Base-by-base conservation (phyloP, 306 rosid genomes). In the Herpetospermum pedunculosum region DNA sequence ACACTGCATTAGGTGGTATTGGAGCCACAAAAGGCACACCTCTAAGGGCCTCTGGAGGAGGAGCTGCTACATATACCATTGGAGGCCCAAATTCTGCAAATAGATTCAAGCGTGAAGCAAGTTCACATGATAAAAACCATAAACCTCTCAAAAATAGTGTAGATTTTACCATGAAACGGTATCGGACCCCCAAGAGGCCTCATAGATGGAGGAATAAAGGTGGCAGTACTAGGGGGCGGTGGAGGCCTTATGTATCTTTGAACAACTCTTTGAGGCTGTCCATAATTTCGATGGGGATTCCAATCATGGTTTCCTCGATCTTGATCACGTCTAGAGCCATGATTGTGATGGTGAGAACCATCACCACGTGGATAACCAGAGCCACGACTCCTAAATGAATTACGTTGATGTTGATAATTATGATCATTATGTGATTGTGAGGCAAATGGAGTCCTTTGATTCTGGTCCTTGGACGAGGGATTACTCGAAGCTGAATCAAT, bases 301-400 rank as follows among this genome's bases (percentile, higher is more conserved):
- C 96, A 90, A 26, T 93, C 89, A 70, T 87, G 92, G 78, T 83
- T 84, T 37, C 90, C 90, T 0, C 89, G 92, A 52, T 85, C 97
- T 13, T 89, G 97, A 75, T 91, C 90, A 2, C 96, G 93, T 84
- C 96, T 87, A 62, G 73, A 72, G 21, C 88, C 87, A 34, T 84
- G 78, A 64, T 65, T 80, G 40, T 92, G 86, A 80, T 87, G 90
- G 79, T 85, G 86, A 76, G 86, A 41, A 72, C 92, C 83, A 80
- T 87, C 96, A 71, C 96, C 93, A n/a, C 89, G 89, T 15, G 82
- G 85, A 77, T 89, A 63, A 63, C 96, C 88, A 14, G 82, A 78
- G 63, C 80, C 91, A 12, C 96, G 89, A 71, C 2, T 54, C 83
- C 87, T 85, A 80, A 77, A 83, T 10, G 96, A 85, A 74, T 77